Percentiles rank a stretch among this genome's conserved stretches.
phyloP scores from a whole-genome alignment of 306 rosid species.

The Trichosanthes cucumerina region DNA sequence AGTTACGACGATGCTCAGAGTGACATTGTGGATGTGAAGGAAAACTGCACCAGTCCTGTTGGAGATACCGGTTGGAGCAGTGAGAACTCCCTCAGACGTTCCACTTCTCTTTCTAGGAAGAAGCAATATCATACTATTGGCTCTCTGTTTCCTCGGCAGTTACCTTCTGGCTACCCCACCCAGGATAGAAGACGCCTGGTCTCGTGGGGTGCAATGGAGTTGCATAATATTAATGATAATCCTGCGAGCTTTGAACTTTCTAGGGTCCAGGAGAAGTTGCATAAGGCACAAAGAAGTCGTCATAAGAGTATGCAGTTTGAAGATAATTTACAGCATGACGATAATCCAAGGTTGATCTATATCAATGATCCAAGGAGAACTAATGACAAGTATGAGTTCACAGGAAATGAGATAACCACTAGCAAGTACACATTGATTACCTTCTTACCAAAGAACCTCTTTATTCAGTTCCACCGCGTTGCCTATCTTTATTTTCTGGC shows the following conservation, averaged over 20 bases:
- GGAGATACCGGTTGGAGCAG: slow-evolving; percentile 21
- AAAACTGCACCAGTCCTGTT: slow-evolving; percentile 11
- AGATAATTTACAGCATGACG: slow-evolving; percentile 39
- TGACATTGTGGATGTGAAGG: slow-evolving; percentile 18
- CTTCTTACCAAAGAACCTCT: slow-evolving; percentile 80
- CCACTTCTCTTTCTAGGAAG: slow-evolving; percentile 8
- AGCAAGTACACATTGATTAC: slow-evolving; percentile 76
- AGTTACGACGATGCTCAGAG: slow-evolving; percentile 18
- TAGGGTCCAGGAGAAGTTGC: slow-evolving; percentile 34
- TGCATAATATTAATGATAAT: slow-evolving; percentile 21
- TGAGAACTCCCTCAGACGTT: slow-evolving; percentile 5
- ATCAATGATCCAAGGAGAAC: slow-evolving; percentile 69
- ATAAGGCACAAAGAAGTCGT: slow-evolving; percentile 42
- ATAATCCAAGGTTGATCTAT: slow-evolving; percentile 62
- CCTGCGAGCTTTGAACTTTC: slow-evolving; percentile 42
- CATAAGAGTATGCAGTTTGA: slow-evolving; percentile 60
- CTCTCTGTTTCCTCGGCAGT: slow-evolving; percentile 24
- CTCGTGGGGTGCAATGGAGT: slow-evolving; percentile 75
- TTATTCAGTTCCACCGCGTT: slow-evolving; percentile 87
- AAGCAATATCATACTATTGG: slow-evolving; percentile 18
- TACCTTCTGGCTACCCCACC: slow-evolving; percentile 52
- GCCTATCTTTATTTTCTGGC: slow-evolving; percentile 92
- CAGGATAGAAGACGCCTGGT: slow-evolving; percentile 29
- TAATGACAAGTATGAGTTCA: slow-evolving; percentile 80
- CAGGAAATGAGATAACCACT: slow-evolving; percentile 80